Conservation (phyloP, 2,329 filamentous ascomycete genomes). For the Monilinia polystroma region DNA sequence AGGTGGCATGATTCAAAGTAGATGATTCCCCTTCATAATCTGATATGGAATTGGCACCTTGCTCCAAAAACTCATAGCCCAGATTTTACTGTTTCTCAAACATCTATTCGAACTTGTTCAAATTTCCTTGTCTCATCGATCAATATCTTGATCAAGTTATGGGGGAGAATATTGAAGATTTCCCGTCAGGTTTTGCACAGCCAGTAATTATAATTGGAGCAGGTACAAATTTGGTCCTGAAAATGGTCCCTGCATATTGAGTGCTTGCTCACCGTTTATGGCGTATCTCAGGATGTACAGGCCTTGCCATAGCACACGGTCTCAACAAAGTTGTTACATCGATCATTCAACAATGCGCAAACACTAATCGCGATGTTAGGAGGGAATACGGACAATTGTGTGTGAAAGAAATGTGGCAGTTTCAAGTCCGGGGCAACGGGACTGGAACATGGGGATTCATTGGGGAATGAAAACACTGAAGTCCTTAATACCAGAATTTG, state of each 20-base stretch:
- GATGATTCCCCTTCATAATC: not conserved
- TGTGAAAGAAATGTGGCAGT: constrained; percentile 36
- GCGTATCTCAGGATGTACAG: constrained; percentile 42
- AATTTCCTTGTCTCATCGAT: not conserved
- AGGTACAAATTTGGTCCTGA: constrained; percentile 23
- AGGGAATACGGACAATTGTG: constrained; percentile 30
- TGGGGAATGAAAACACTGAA: constrained; percentile 41
- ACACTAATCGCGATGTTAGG: constrained; percentile 17
- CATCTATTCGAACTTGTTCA: not conserved
- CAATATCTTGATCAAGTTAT: not conserved
- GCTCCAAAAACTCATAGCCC: not conserved
- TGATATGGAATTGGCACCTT: not conserved
- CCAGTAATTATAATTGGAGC: constrained; percentile 33
- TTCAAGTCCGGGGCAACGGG: constrained; percentile 34
- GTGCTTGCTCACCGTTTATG: constrained; percentile 1
- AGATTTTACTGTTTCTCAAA: not conserved
- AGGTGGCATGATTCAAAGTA: not conserved
- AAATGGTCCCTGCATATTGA: not conserved
- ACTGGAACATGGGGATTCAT: constrained; percentile 44
- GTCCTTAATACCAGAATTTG: constrained; percentile 38
- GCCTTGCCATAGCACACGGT: constrained; percentile 45
- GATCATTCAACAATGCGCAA: not conserved
- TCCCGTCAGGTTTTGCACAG: not conserved
- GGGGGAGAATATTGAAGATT: not conserved
- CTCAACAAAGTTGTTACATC: constrained; percentile 41